A percentile compares a stretch with the other conserved stretches of the same genome.
phyloP scores from a whole-genome alignment of 768 basidiomycete species.

The Exsudoporus frostii region DNA sequence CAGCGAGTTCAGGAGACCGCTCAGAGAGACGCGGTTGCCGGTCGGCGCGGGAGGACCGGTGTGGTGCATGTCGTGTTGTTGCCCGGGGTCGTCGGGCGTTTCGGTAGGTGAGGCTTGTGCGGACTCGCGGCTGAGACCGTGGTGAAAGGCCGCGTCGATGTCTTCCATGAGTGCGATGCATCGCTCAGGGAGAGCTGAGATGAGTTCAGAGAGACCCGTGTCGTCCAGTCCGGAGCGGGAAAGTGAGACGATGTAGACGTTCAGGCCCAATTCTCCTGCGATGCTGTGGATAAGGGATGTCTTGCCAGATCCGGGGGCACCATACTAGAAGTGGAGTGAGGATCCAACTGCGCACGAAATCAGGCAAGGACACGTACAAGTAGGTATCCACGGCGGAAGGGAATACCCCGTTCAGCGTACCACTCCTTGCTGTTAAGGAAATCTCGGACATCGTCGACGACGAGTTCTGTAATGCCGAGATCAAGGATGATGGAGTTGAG shows the following conservation, averaged over 20 bases:
- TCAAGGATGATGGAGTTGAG: conserved; percentile 68
- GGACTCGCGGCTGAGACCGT: conserved; percentile 37
- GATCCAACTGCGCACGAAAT: background rate
- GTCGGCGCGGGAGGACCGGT: conserved; percentile 9
- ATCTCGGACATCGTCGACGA: conserved; percentile 67
- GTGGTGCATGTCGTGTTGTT: conserved; percentile 16
- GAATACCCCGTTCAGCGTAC: conserved; percentile 76
- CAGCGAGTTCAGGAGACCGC: conserved; percentile 74
- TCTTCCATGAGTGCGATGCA: conserved; percentile 84
- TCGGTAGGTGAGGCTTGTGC: background rate
- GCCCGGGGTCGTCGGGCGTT: background rate
- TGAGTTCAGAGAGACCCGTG: conserved; percentile 50
- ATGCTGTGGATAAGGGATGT: conserved; percentile 74
- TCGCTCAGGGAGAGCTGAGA: conserved; percentile 60
- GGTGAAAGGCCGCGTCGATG: conserved; percentile 73
- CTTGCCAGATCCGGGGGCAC: conserved; percentile 76
- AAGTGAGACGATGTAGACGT: conserved; percentile 71
- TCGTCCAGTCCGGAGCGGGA: conserved; percentile 65
- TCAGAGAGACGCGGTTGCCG: conserved; percentile 52
- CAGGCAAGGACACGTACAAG: conserved; percentile 34
- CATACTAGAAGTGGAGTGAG: conserved; percentile 42
- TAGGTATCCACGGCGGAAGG: conserved; percentile 79
- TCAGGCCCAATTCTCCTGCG: conserved; percentile 73
- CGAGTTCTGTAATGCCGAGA: conserved; percentile 59
- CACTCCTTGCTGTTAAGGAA: conserved; percentile 67